Base-by-base conservation (phyloP, 2,329 filamentous ascomycete species). In the Neofusicoccum ribis region DNA sequence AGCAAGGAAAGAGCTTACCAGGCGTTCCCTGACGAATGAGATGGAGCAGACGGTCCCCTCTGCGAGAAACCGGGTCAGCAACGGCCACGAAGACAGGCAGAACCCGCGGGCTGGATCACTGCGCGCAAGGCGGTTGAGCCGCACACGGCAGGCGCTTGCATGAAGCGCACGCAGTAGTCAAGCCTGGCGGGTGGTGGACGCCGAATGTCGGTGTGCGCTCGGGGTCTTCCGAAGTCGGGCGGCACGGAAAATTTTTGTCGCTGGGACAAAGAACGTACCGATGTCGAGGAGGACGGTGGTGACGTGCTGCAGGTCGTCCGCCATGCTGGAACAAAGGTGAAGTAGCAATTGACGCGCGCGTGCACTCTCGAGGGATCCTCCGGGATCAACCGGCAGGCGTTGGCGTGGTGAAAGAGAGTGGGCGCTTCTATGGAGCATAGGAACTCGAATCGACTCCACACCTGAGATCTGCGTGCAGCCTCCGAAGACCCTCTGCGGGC, bases 1-100 rank as follows among this genome's bases (percentile, higher is more conserved):
- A 66, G 70, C 31, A 63, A 63, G 64, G 36, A 50, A 44, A 20
- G n/a, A 37, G 80, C 90, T 86, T 87, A 93, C 91, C 81, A 93
- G 82, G 69, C 91, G 87, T 76, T 93, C 89, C 80, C 91, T 91
- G 78, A 93, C 91, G 78, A 93, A 93, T 71, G 89, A 91, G 76
- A 93, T 92, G 71, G 90, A 89, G 77, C 90, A 93, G 68, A 93
- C 88, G 58, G 91, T 93, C 68, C 91, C 91, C 84, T 93, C 91
- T 93, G 70, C 64, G 68, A 15, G 34, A 17, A 61, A 20, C 61
- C 52, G 46, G 58, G 41, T 58, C 49, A 62, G 66, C 66, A 66
- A 66, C 65, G 63, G 69, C 68, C 69, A 70, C 64, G 37, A 60
- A 50, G 58, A 49, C 58, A 23, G 47, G 37, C 41, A 61, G 37